Conservation (phyloP, 768 basidiomycete genomes). For the Hypholoma sublateritium region DNA sequence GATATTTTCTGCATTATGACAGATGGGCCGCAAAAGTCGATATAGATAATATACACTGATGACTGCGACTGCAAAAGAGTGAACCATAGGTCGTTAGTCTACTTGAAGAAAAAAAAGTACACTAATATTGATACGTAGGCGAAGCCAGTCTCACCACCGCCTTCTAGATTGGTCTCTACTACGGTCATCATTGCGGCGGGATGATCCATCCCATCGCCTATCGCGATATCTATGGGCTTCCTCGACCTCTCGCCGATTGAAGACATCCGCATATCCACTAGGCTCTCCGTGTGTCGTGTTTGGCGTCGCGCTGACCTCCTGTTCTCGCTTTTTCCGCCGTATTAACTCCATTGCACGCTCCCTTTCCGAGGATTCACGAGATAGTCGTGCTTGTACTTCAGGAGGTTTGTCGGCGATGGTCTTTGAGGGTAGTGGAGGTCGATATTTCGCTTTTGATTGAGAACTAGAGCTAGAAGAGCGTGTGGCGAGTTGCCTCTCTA, state of each 20-base stretch:
- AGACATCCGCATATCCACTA: slow-evolving; percentile 65
- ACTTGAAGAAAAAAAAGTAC: too few relatives aligned
- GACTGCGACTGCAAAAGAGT: too few relatives aligned
- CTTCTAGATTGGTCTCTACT: slow-evolving; percentile 11
- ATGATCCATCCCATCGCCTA: slow-evolving; percentile 16
- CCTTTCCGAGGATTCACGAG: slow-evolving; percentile 75
- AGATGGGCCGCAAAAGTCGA: too few relatives aligned
- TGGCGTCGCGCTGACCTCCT: slow-evolving; percentile 66
- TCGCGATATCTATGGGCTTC: slow-evolving; percentile 60
- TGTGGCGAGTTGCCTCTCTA: slow-evolving; percentile 62
- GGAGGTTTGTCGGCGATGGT: slow-evolving; percentile 29
- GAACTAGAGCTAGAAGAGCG: slow-evolving; percentile 30
- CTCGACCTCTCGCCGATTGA: slow-evolving; percentile 68
- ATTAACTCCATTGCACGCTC: slow-evolving; percentile 75
- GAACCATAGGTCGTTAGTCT: too few relatives aligned
- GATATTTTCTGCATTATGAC: too few relatives aligned
- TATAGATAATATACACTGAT: too few relatives aligned
- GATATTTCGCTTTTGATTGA: slow-evolving; percentile 14
- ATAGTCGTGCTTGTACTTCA: slow-evolving; percentile 56
- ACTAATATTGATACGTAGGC: background rate
- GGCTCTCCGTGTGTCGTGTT: slow-evolving; percentile 59
- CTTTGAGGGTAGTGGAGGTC: slow-evolving; percentile 16
- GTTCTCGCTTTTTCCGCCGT: slow-evolving; percentile 61
- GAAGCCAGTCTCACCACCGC: slow-evolving; percentile 10
- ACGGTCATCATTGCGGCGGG: slow-evolving; percentile 10